Conservation (phyloP, 1,284 basidiomycete species). For the Chiua sp. region DNA sequence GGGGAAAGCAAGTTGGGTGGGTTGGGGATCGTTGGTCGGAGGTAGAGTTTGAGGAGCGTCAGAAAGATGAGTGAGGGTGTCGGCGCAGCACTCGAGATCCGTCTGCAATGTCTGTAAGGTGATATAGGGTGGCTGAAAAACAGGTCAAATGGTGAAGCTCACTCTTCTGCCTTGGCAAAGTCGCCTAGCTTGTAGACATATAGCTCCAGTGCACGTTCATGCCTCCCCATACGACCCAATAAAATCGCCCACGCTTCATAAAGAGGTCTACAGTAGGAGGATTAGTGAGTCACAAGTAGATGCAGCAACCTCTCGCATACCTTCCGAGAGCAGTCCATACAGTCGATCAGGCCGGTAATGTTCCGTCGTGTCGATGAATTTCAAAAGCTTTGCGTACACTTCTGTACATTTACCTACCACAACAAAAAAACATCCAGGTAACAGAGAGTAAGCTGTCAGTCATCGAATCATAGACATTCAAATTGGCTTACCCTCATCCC, state of each 20-base stretch:
- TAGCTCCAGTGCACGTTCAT: slow-evolving; percentile 91
- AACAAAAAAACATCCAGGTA: not conserved
- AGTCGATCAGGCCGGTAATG: slow-evolving; percentile 83
- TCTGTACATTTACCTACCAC: slow-evolving; percentile 47
- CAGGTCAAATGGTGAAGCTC: slow-evolving; percentile 28
- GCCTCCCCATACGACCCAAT: slow-evolving; percentile 87
- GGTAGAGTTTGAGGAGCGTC: slow-evolving; percentile 86
- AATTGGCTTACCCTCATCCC: slow-evolving; percentile 55
- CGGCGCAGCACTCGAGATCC: slow-evolving; percentile 68
- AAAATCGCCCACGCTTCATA: slow-evolving; percentile 91
- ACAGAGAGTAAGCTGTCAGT: not conserved
- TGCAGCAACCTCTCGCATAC: slow-evolving; percentile 43
- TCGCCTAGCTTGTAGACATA: slow-evolving; percentile 90
- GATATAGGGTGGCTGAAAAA: slow-evolving; percentile 1
- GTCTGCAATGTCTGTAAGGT: slow-evolving; percentile 80
- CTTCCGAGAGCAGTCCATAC: slow-evolving; percentile 79
- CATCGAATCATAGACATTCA: slow-evolving; percentile 4
- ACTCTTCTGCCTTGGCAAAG: slow-evolving; percentile 89
- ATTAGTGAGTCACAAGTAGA: not conserved
- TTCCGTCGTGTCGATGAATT: slow-evolving; percentile 76
- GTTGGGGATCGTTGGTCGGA: slow-evolving; percentile 65
- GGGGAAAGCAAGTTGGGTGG: slow-evolving; percentile 68
- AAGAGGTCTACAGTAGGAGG: slow-evolving; percentile 59
- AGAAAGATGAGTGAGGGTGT: slow-evolving; percentile 77
- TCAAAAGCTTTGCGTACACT: slow-evolving; percentile 73